These are phyloP conservation scores for Alnus glutinosa DNA, from an alignment of 306 rosid species.

Conservation along the genomic window DNA sequence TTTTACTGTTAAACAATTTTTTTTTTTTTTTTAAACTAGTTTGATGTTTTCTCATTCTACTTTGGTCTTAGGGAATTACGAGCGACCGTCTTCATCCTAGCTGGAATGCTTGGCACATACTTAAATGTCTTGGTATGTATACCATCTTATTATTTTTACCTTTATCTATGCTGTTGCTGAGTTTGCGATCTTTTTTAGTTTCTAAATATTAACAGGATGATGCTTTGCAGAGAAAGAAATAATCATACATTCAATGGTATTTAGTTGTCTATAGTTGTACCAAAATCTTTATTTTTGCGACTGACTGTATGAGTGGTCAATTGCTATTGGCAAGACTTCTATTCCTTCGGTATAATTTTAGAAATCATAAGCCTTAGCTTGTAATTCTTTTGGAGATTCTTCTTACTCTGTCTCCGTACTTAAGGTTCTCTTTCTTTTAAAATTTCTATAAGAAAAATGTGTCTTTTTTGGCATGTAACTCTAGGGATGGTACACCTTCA, in stretches of 20 bases:
- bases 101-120: slow-evolving; percentile 93
- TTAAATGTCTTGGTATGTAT: slow-evolving; percentile 78
- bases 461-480: neutral
- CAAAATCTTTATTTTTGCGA: neutral
- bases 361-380: neutral
- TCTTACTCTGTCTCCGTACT: neutral
- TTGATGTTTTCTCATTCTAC: slow-evolving; percentile 23
- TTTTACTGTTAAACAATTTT: neutral
- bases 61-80: slow-evolving; percentile 72
- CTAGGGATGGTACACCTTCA: slow-evolving; percentile 4
- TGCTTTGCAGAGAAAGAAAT: neutral
- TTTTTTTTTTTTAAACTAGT: neutral
- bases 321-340: neutral
- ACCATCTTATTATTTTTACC: slow-evolving; percentile 31
- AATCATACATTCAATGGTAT: neutral
- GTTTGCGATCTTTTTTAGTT: slow-evolving; percentile 6
- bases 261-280: neutral
- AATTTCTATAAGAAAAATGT: neutral
- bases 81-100: slow-evolving; percentile 59
- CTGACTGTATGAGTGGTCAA: neutral
- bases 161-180: slow-evolving; percentile 22
- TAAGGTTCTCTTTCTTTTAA: neutral
- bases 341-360: neutral
- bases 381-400: neutral
- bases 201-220: neutral